Evolutionary conservation across 306 rosid species (phyloP).

Genomic region (Pyrus bretschneideri): DNA sequence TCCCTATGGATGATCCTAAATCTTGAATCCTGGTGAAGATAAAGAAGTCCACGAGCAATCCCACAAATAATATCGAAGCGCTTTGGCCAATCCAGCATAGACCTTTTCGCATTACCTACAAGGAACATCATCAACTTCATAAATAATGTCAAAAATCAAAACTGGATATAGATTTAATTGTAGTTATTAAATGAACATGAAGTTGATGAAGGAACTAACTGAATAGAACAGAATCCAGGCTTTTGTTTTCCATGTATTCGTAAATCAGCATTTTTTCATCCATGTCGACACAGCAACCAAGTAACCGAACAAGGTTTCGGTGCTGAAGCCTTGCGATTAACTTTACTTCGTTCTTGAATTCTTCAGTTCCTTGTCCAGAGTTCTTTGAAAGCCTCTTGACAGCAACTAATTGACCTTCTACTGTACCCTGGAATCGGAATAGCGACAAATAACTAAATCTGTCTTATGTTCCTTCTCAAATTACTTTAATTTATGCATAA

Average conservation of each 20-base stretch:
- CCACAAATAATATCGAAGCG: neutral
- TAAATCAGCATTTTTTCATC: conserved; percentile 37
- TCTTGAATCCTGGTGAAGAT: neutral
- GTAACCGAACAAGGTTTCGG: conserved; percentile 46
- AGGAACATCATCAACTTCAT: neutral
- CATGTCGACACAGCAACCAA: conserved; percentile 45
- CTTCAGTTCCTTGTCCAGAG: conserved; percentile 20
- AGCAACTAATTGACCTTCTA: conserved; percentile 1
- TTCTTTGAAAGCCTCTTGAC: conserved; percentile 2
- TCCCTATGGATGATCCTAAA: conserved; percentile 39
- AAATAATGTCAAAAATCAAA: too few relatives aligned
- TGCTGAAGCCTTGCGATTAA: conserved; percentile 57
- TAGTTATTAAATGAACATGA: neutral
- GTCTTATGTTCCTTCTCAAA: neutral
- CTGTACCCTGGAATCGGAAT: neutral
- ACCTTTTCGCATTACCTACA: neutral
- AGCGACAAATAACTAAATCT: neutral
- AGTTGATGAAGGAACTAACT: conserved; percentile 24
- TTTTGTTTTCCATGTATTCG: conserved; percentile 24
- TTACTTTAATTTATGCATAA: neutral
- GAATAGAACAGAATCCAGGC: conserved; percentile 50
- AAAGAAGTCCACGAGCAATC: conserved; percentile 2
- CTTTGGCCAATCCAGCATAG: neutral
- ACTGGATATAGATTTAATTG: neutral
- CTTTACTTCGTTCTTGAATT: conserved; percentile 48